Evolutionary conservation across 176 grass and related monocot species (phyloP), one percentile per base, ranked within the genome.

Genomic region (Bromus sterilis): DNA sequence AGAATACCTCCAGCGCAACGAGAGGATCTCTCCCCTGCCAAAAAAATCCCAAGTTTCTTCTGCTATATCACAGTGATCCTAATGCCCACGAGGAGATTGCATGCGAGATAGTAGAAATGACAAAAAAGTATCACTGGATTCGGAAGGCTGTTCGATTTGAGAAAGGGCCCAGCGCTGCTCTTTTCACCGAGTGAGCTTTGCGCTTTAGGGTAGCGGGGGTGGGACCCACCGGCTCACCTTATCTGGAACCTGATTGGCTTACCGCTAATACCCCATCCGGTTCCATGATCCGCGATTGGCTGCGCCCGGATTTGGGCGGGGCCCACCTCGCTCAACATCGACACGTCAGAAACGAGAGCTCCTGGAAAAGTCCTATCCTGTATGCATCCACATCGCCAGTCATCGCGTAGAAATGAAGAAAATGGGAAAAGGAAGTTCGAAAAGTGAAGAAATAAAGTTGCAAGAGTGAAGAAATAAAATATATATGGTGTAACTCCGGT

Each of bases 241-340:
- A 94, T 94, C 92, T 65, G 7, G 65, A 39, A 79, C 7, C 20
- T 29, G 53, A 94, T 89, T 91, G 89, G 92, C 6, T 62, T 3
- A 36, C 11, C 4, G 21, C 28, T 8, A 78, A 77, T 18, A 66
- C 62, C 42, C 20, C 55, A 91, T 89, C 92, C 81, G 20, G 0
- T 71, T 82, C 35, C n/a, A 3, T 2, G 82, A 28, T n/a, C 42
- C 76, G 35, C 5, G 4, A 94, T 94, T 94, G 89, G 92, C 78
- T 41, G 28, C 14, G 0, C 18, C 39, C 11, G 16, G 92, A 94
- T 94, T 82, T 86, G 26, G 55, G 35, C 42, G 75, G 90, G 79
- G 79, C 0, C 80, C 92, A 82, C 44, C 39, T 7, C 11, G n/a
- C 61, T 49, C 29, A 10, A 0, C 21, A 7, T 26, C 39, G 83